These are phyloP conservation scores for Paramecium tetraurelia DNA, from an alignment of 73 alveolate genomes.

Conservation along the genomic window DNA sequence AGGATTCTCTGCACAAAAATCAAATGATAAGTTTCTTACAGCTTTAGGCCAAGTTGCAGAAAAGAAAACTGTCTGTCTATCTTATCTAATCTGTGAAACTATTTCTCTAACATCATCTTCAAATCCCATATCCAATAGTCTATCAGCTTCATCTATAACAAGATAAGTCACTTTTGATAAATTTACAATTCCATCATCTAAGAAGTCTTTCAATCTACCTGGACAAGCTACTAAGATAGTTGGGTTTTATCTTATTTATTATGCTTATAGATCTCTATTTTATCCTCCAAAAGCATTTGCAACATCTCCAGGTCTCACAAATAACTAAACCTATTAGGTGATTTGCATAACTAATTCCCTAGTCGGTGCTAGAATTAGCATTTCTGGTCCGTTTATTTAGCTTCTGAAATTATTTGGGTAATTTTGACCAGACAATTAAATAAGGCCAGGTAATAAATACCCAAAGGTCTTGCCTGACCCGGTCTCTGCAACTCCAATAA, in stretches of 20 bases:
- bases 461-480: conserved; percentile 86
- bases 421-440: conserved; percentile 63
- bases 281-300: conserved; percentile 80
- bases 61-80: conserved; percentile 72
- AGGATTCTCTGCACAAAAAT: conserved; percentile 67
- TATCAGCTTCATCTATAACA: conserved; percentile 84
- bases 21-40: conserved; percentile 71
- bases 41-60: conserved; percentile 81
- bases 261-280: conserved; percentile 67
- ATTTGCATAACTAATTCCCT: conserved; percentile 76
- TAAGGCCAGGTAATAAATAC: conserved; percentile 72
- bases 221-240: conserved; percentile 84
- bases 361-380: conserved; percentile 76
- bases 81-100: conserved; percentile 66
- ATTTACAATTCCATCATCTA: conserved; percentile 62
- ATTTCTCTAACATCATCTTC: conserved; percentile 75
- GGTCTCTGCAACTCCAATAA: conserved; percentile 74
- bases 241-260: conserved; percentile 63
- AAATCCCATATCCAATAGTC: conserved; percentile 82
- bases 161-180: conserved; percentile 71
- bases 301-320: conserved; percentile 59
- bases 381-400: conserved; percentile 71
- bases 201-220: conserved; percentile 75
- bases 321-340: conserved; percentile 65
- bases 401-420: not conserved